phyloP scores from a whole-genome alignment of 2,329 filamentous ascomycete species.

The Fusarium sp. region DNA sequence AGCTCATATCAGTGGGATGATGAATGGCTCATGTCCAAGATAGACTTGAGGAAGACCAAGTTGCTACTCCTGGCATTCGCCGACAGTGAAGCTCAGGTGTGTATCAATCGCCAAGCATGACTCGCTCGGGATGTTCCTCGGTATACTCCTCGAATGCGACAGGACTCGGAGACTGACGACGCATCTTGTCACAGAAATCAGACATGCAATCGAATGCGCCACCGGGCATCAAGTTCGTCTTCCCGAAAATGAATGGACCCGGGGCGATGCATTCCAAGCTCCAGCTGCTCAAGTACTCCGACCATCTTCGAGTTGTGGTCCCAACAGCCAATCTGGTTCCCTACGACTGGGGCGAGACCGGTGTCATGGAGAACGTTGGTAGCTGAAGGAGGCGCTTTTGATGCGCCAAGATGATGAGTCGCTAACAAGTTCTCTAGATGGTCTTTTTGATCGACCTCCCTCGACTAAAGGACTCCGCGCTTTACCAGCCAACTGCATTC shows the following conservation, averaged over 20 bases:
- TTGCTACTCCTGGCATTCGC: conserved; percentile 69
- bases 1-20: conserved; percentile 90
- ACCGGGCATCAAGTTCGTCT: conserved; percentile 73
- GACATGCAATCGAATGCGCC: conserved; percentile 61
- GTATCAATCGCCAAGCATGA: conserved; percentile 29
- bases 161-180: conserved; percentile 33
- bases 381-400: conserved; percentile 26
- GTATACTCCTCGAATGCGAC: conserved; percentile 7
- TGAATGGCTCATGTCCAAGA: conserved; percentile 78
- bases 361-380: conserved; percentile 83
- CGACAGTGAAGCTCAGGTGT: conserved; percentile 61
- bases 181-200: conserved; percentile 49
- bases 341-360: conserved; percentile 90
- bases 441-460: conserved; percentile 95
- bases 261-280: conserved; percentile 94
- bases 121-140: conserved; percentile 12
- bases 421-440: conserved; percentile 58
- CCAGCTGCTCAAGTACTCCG: conserved; percentile 82
- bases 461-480: conserved; percentile 53
- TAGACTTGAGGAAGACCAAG: conserved; percentile 68
- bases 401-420: conserved; percentile 15
- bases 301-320: conserved; percentile 80
- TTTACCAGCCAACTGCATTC: conserved; percentile 60
- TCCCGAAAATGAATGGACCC: conserved; percentile 79
- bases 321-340: conserved; percentile 87